A percentile compares a stretch with the other conserved stretches of the same genome.
These are phyloP conservation scores for Leishmania arabica DNA, from an alignment of 208 protist species.

Conservation along the genomic window DNA sequence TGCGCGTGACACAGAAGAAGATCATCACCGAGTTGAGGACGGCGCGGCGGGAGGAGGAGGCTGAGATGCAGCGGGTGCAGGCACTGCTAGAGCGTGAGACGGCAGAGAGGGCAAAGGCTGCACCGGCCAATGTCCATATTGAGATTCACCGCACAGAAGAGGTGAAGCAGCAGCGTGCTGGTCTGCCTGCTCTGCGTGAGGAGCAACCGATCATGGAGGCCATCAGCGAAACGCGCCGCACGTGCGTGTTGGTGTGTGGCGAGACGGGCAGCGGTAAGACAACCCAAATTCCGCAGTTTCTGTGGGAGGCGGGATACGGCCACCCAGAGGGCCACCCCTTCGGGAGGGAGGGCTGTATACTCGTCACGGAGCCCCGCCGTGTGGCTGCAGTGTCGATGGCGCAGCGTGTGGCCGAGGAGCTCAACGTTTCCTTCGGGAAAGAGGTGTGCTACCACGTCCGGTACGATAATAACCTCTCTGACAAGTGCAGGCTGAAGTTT, in stretches of 20 bases:
- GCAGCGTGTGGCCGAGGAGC: conserved; percentile 97
- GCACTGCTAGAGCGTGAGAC: conserved; percentile 35
- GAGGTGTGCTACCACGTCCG: conserved; percentile 97
- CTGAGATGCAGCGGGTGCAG: conserved; percentile 23
- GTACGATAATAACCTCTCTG: conserved; percentile 97
- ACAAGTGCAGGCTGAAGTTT: conserved; percentile 95
- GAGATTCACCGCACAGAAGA: conserved; percentile 53
- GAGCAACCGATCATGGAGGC: conserved; percentile 92
- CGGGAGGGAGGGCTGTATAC: conserved; percentile 83
- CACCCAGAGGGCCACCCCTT: conserved; percentile 68
- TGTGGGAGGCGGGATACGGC: conserved; percentile 92
- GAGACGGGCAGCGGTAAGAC: conserved; percentile 99
- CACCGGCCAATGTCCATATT: conserved; percentile 69
- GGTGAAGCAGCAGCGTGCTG: conserved; percentile 60
- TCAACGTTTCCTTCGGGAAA: conserved; percentile 87
- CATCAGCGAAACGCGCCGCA: conserved; percentile 69
- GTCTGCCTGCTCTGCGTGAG: conserved; percentile 85
- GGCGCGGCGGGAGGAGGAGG: conserved; percentile 28
- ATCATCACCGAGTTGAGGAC: conserved; percentile 46
- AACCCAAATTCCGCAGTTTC: conserved; percentile 95
- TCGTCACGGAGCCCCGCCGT: conserved; percentile 99
- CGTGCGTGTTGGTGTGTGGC: conserved; percentile 95
- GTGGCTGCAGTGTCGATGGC: conserved; percentile 99
- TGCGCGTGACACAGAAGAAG: conserved; percentile 37
- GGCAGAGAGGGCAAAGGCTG: conserved; percentile 41